Evolutionary conservation across 2,329 filamentous ascomycete species (phyloP).

Genomic region (Fusarium concolor): DNA sequence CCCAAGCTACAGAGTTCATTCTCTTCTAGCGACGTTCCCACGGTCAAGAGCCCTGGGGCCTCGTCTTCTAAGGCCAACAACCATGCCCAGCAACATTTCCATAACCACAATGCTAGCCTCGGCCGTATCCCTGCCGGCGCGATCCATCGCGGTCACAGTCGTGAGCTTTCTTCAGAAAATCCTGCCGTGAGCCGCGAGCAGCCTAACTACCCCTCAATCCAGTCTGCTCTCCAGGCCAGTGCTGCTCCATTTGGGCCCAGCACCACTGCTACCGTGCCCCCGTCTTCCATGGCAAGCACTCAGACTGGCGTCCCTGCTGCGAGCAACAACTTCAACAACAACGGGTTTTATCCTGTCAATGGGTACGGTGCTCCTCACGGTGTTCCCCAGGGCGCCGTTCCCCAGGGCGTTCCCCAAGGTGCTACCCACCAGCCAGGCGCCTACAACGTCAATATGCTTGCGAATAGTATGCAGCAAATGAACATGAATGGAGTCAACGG

Average conservation of each 20-base stretch:
- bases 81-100: constrained; percentile 72
- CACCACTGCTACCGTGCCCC: constrained; percentile 47
- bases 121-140: constrained; percentile 80
- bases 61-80: constrained; percentile 64
- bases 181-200: constrained; percentile 58
- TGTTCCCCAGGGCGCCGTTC: constrained; percentile 15
- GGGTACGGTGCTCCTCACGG: constrained; percentile 48
- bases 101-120: constrained; percentile 84
- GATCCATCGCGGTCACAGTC: constrained; percentile 75
- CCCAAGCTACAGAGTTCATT: constrained; percentile 88
- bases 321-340: constrained; percentile 49
- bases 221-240: constrained; percentile 82
- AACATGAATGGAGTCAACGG: constrained; percentile 61
- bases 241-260: constrained; percentile 82
- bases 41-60: constrained; percentile 76
- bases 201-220: constrained; percentile 67
- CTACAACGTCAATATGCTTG: constrained; percentile 63
- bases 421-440: constrained; percentile 43
- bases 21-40: constrained; percentile 89
- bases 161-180: constrained; percentile 72
- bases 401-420: constrained; percentile 24
- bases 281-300: constrained; percentile 45
- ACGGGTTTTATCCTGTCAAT: constrained; percentile 50
- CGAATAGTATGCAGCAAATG: constrained; percentile 76
- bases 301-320: constrained; percentile 40